phyloP scores from a whole-genome alignment of 2,329 filamentous ascomycete genomes.

The Pseudogymnoascus sp. region DNA sequence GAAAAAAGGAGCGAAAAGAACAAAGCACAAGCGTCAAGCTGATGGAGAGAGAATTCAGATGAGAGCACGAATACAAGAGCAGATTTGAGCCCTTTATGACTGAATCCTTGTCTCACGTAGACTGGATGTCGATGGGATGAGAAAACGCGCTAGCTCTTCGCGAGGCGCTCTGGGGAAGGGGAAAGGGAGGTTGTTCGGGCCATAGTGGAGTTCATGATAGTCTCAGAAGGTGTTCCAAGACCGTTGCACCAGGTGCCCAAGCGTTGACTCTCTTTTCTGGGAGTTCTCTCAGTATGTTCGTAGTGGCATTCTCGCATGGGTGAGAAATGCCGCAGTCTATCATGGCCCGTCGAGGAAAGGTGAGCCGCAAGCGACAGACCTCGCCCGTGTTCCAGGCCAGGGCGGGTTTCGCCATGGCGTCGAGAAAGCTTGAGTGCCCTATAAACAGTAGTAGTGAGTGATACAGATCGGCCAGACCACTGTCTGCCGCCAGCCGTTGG shows the following conservation, averaged over 20 bases:
- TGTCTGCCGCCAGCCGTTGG: neutral
- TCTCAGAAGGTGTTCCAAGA: conserved; percentile 1
- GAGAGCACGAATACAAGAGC: conserved; percentile 11
- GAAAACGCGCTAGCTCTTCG: neutral
- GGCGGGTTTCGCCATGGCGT: neutral
- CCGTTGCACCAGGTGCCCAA: neutral
- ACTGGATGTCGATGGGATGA: conserved; percentile 16
- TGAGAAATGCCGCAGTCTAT: neutral
- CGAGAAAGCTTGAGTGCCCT: neutral
- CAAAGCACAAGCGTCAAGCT: conserved; percentile 12
- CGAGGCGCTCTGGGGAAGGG: neutral
- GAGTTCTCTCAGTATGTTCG: neutral
- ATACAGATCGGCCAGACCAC: neutral
- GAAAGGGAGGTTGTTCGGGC: neutral
- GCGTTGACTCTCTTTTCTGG: neutral
- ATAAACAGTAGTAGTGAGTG: neutral
- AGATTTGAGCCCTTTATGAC: conserved; percentile 16
- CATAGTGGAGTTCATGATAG: neutral
- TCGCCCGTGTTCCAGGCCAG: neutral
- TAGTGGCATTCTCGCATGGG: neutral
- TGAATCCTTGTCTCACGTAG: conserved; percentile 9
- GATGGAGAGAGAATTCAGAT: conserved; percentile 14
- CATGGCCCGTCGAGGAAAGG: neutral
- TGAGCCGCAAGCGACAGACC: neutral
- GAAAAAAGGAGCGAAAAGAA: conserved; percentile 8